phyloP scores from a whole-genome alignment of 129 eudicot genomes.

The Sambucus nigra region DNA sequence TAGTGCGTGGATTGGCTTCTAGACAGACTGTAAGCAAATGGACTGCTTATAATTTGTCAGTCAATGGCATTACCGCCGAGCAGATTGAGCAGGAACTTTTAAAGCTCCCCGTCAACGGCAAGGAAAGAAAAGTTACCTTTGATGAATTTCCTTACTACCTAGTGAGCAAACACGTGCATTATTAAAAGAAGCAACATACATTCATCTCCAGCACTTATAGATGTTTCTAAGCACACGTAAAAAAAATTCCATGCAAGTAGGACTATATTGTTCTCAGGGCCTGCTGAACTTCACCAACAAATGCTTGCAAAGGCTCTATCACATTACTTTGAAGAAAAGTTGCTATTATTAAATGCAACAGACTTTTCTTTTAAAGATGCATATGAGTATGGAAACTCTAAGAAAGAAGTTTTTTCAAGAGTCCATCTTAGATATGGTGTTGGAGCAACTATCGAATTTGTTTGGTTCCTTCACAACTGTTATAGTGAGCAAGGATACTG shows the following conservation, averaged over 20 bases:
- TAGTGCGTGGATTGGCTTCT: constrained; percentile 50
- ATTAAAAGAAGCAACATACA: constrained; percentile 90
- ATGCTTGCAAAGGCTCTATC: constrained; percentile 79
- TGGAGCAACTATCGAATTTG: constrained; percentile 65
- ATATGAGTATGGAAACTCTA: constrained; percentile 70
- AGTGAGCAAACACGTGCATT: constrained; percentile 70
- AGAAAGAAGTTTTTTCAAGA: constrained; percentile 42
- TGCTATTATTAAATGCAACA: constrained; percentile 44
- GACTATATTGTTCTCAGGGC: constrained; percentile 86
- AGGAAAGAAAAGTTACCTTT: constrained; percentile 43
- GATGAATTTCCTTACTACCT: constrained; percentile 79
- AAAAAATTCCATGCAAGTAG: constrained; percentile 89
- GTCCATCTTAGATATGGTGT: constrained; percentile 61
- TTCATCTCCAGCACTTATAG: constrained; percentile 74
- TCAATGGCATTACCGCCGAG: constrained; percentile 42
- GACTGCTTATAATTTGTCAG: constrained; percentile 29
- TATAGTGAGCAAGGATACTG: constrained; percentile 31
- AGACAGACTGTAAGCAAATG: constrained; percentile 58
- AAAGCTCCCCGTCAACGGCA: constrained; percentile 53
- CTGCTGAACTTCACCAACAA: constrained; percentile 80
- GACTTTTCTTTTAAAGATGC: constrained; percentile 93
- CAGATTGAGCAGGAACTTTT: constrained; percentile 56
- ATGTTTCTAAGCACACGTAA: constrained; percentile 71
- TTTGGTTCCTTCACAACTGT: constrained; percentile 52
- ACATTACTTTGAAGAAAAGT: constrained; percentile 69